Evolutionary conservation across 768 basidiomycete species (phyloP).

Genomic region (Hygrophoropsis aurantiaca): DNA sequence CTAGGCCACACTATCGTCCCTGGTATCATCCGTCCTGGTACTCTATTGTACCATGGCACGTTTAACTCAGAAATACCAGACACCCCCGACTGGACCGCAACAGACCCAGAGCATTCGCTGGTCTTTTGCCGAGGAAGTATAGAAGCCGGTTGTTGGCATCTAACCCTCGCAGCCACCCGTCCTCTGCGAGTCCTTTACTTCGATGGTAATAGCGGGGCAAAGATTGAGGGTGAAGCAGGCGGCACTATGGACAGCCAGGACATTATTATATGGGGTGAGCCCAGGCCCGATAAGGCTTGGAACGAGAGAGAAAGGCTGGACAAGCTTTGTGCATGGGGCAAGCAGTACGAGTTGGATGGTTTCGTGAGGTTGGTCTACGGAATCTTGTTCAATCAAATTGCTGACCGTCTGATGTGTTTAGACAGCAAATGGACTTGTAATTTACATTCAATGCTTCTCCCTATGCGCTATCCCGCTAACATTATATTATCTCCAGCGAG

Average conservation of each 20-base stretch:
- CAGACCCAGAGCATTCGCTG: constrained; percentile 32
- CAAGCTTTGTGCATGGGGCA: constrained; percentile 45
- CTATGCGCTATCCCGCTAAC: not conserved
- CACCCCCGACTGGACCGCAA: constrained; percentile 28
- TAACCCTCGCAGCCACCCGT: constrained; percentile 28
- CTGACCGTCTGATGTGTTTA: constrained; percentile 7
- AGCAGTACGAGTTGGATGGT: constrained; percentile 40
- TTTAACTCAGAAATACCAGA: constrained; percentile 14
- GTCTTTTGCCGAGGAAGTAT: constrained; percentile 31
- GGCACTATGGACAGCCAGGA: constrained; percentile 38
- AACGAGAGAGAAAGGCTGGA: constrained; percentile 36
- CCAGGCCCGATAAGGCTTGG: constrained; percentile 14
- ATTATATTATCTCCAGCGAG: constrained; percentile 31
- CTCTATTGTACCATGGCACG: constrained; percentile 35
- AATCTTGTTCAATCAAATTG: not conserved
- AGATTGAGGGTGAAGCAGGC: constrained; percentile 24
- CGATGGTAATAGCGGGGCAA: constrained; percentile 28
- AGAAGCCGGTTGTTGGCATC: constrained; percentile 24
- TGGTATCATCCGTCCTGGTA: constrained; percentile 33
- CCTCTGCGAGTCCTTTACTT: constrained; percentile 34
- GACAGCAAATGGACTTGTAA: constrained; percentile 53
- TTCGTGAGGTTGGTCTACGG: constrained; percentile 38
- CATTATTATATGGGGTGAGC: constrained; percentile 29
- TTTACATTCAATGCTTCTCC: not conserved
- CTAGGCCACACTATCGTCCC: constrained; percentile 31